Evolutionary conservation across 2,329 filamentous ascomycete genomes (phyloP).

Genomic region (Podosphaera aphanis): DNA sequence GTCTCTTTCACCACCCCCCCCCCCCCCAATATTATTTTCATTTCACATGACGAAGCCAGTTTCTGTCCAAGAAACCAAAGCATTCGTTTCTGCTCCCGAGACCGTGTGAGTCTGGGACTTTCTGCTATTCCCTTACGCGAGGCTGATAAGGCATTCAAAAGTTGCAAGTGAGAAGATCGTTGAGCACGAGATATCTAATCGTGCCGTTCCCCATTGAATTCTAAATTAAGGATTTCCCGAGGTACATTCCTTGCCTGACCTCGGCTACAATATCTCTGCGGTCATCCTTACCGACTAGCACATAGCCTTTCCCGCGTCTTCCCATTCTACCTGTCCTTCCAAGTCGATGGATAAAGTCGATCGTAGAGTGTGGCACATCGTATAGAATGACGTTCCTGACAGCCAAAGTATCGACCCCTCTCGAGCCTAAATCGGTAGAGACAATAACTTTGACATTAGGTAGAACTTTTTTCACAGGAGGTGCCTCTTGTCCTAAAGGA

Average conservation of each 20-base stretch:
- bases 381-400: slow-evolving; percentile 84
- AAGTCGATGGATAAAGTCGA: slow-evolving; percentile 93
- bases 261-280: slow-evolving; percentile 76
- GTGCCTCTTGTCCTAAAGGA: slow-evolving; percentile 10
- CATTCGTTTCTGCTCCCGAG: too few species aligned
- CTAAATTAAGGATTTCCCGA: slow-evolving; percentile 52
- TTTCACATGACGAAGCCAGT: too few species aligned
- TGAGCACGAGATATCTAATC: too few species aligned
- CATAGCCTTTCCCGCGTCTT: slow-evolving; percentile 65
- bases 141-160: too few species aligned
- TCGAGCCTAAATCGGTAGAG: slow-evolving; percentile 74
- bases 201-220: too few species aligned
- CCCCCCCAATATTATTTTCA: too few species aligned
- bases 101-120: too few species aligned
- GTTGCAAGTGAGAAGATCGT: too few species aligned
- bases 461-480: slow-evolving; percentile 20
- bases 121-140: too few species aligned
- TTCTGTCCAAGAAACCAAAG: too few species aligned
- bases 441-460: slow-evolving; percentile 76
- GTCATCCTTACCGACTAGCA: slow-evolving; percentile 74
- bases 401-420: slow-evolving; percentile 82
- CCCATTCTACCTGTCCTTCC: slow-evolving; percentile 86
- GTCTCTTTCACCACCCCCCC: too few species aligned
- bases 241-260: slow-evolving; percentile 74
- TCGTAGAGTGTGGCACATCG: slow-evolving; percentile 91